Base-by-base conservation (phyloP, 495 filamentous ascomycete genomes). In the Pseudoneurospora amorphoporcata region DNA sequence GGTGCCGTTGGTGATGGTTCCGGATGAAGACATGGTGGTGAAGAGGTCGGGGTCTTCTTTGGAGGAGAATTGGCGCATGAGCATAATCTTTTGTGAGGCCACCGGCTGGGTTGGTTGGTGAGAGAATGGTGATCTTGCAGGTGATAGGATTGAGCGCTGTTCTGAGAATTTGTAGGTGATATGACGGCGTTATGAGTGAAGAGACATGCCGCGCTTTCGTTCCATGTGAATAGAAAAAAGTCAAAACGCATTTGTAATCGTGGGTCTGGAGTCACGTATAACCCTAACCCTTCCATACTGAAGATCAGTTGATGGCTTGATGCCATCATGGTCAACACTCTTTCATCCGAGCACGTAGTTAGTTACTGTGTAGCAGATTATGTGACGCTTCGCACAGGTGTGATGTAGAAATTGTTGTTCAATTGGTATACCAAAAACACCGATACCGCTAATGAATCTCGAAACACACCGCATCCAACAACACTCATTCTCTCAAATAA, bases 401-500 rank as follows among this genome's bases (percentile, higher is more conserved):
- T 19, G 23, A 29, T 35, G 12, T 32, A 14, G 23, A 61, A 61
- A 16, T 5, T 35, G 38, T 40, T 40, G 35, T 7, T 47, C 47
- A 68, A 39, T 32, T 37, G 43, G 53, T 38, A 53, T 45, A 29
- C 47, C 42, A 35, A 70, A 53, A 39, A 58, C 42, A 39, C 58
- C 41, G 45, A 37, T 70, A 38, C 43, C 73, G 39, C 47, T 32
- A 23, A 40, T 38, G 23, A 39, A 10, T n/a, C 10, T 2, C 23
- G 23, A 72, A 32, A 39, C 8, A 70, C 19, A 3, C 38, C 58
- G n/a, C 38, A 58, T 19, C 0, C 1, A 14, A 69, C 38, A 58
- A 32, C 23, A 10, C 5, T 10, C 45, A 6, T 0, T 40, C 23
- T 37, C n/a, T 74, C 68, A 84, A 9, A 84, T 91, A 79, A 95